Base-by-base conservation (phyloP, 148 eudicot genomes). In the Chenopodium berlandieri region DNA sequence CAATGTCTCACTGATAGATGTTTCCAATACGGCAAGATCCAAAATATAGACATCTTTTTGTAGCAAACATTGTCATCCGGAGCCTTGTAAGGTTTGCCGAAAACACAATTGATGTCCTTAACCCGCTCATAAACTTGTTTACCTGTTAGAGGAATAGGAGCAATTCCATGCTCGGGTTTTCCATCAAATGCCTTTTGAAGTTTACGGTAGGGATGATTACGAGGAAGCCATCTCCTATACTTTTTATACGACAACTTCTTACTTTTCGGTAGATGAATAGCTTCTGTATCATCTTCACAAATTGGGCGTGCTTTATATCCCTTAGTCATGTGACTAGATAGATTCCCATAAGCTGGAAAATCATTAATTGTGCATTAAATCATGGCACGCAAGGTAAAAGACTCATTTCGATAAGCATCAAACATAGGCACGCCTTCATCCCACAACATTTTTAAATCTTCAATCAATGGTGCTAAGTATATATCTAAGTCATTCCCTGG, bases 231-330 rank as follows among this genome's bases (percentile, higher is more conserved):
- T 46, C 8, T 8, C 8, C 48, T 7, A 47, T 47, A 47, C 50
- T 9, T 9, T 47, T 47, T n/a, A n/a, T n/a, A n/a, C n/a, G n/a
- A n/a, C n/a, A n/a, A n/a, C n/a, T n/a, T n/a, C n/a, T n/a, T n/a
- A 47, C 50, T 47, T 47, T 47, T 47, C 8, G 8, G 9, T 47
- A 47, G 10, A 56, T 56, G 0, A 56, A 56, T 56, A 12, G 62
- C 62, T 56, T 56, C 13, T 48, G 32, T 73, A 73, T 46, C 30
- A 20, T 46, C 4, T 20, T 16, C 58, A 46, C 58, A 73, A 19
- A 47, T 47, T 10, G 75, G 75, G 12, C 75, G 40, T 34, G 75
- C 76, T 47, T 73, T 46, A 46, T 71, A 40, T 4, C 75, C 75
- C 23, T 71, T 71, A 34, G 48, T 50, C 7, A 2, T 1, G 16